A percentile compares a stretch with the other conserved stretches of the same genome.
Conservation (phyloP, 129 eudicot species). For the Solidago caesia region DNA sequence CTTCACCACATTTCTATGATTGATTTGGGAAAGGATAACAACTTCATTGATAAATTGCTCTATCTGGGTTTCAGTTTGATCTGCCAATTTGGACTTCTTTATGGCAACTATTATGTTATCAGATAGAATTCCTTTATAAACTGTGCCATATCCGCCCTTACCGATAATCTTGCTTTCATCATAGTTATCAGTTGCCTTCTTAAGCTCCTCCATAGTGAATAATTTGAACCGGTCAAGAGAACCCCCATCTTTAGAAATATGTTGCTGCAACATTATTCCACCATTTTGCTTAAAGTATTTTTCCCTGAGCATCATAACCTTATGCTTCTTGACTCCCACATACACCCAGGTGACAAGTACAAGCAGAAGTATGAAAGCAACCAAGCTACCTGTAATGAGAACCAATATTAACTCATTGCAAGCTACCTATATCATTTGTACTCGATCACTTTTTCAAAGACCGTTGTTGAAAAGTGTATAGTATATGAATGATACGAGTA, state of each 20-base stretch:
- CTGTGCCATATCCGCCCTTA: constrained; percentile 49
- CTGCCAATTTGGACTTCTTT: constrained; percentile 36
- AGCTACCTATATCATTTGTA: no score
- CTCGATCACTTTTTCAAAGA: no score
- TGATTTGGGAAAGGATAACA: constrained; percentile 37
- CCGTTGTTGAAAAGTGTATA: no score
- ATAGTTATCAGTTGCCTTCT: constrained; percentile 47
- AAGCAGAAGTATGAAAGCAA: constrained; percentile 19
- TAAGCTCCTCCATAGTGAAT: constrained; percentile 36
- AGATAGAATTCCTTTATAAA: constrained; percentile 45
- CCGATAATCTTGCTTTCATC: constrained; percentile 45
- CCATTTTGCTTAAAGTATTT: constrained; percentile 51
- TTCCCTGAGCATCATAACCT: constrained; percentile 16
- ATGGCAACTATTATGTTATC: constrained; percentile 42
- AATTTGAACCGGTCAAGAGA: constrained; percentile 33
- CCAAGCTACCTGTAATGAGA: constrained; percentile 18
- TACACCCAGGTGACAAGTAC: constrained; percentile 28
- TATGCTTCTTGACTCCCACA: constrained; percentile 32
- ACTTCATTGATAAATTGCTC: constrained; percentile 58
- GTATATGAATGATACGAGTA: no score
- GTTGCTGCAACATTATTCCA: constrained; percentile 42
- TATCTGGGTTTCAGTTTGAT: constrained; percentile 25
- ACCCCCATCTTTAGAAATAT: constrained; percentile 25
- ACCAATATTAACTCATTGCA: no score
- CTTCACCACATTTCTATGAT: constrained; percentile 41